Evolutionary conservation across 805 yeast species (phyloP).

Genomic region (Priceomyces fermenticarens): DNA sequence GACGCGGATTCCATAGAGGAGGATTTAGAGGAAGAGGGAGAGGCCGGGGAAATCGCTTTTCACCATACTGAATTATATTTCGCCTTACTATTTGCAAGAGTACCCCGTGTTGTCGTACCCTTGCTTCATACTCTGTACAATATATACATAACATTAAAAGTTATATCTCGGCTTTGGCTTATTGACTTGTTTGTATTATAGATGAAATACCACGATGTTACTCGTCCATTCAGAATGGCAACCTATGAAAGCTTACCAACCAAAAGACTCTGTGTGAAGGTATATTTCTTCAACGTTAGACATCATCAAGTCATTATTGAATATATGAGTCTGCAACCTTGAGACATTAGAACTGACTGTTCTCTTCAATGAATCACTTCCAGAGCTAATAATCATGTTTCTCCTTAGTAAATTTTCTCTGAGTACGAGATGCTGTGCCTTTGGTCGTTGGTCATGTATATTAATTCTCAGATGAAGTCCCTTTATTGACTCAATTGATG

Average conservation of each 20-base stretch:
- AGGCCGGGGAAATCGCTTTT: constrained; percentile 24
- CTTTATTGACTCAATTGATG: constrained; percentile 5
- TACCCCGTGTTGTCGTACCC: no score
- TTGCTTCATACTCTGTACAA: no score
- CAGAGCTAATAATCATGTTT: constrained; percentile 45
- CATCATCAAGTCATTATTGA: constrained; percentile 21
- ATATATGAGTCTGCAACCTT: constrained; percentile 31
- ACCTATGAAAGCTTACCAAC: constrained; percentile 34
- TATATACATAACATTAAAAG: no score
- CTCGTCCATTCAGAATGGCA: no score
- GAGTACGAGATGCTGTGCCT: constrained; percentile 15
- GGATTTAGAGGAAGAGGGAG: constrained; percentile 20
- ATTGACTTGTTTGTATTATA: no score
- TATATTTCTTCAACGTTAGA: constrained; percentile 41
- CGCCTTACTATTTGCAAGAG: no score
- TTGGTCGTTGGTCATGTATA: constrained; percentile 20
- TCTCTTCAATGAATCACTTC: constrained; percentile 39
- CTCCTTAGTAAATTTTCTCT: constrained; percentile 18
- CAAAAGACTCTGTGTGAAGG: constrained; percentile 51
- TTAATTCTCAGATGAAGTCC: constrained; percentile 4
- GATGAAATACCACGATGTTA: no score
- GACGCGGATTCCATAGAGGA: constrained; percentile 22
- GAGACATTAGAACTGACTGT: constrained; percentile 41
- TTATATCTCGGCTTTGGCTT: no score
- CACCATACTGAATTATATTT: constrained; percentile 34